Evolutionary conservation across 345 rosid genomes (phyloP).

Genomic region (Camelina neglecta): DNA sequence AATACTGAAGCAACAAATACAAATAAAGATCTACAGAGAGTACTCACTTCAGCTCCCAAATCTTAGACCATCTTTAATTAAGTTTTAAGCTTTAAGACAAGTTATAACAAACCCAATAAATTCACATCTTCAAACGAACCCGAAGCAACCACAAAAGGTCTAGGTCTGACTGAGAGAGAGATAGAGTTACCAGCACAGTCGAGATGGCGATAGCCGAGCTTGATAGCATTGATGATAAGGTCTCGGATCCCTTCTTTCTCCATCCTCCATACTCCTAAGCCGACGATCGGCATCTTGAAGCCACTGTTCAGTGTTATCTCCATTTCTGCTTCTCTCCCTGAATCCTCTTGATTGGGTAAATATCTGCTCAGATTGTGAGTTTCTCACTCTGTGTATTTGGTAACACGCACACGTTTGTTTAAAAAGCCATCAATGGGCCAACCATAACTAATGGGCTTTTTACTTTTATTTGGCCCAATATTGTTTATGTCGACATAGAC

Average conservation of each 20-base stretch:
- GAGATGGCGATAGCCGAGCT: conserved; percentile 89
- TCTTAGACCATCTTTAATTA: background rate
- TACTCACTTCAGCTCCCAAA: background rate
- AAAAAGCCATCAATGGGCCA: background rate
- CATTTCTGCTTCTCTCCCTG: conserved; percentile 43
- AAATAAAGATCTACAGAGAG: conserved; percentile 15
- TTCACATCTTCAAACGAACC: background rate
- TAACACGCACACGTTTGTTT: background rate
- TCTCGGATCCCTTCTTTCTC: conserved; percentile 61
- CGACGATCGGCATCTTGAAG: conserved; percentile 75
- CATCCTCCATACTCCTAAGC: conserved; percentile 95
- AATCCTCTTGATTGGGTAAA: conserved; percentile 11
- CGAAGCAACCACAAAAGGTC: background rate
- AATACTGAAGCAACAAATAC: background rate
- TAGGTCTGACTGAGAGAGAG: background rate
- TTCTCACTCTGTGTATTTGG: conserved; percentile 18
- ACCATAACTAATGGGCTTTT: background rate
- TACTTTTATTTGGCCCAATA: background rate
- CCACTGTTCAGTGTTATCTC: conserved; percentile 75
- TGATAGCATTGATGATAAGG: conserved; percentile 71
- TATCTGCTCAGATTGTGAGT: conserved; percentile 21
- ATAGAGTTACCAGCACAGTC: conserved; percentile 76
- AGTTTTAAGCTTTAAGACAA: conserved; percentile 12
- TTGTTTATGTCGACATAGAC: no score
- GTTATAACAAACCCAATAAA: conserved; percentile 7